Base-by-base conservation (phyloP, 345 rosid genomes). In the Cardamine occulta region DNA sequence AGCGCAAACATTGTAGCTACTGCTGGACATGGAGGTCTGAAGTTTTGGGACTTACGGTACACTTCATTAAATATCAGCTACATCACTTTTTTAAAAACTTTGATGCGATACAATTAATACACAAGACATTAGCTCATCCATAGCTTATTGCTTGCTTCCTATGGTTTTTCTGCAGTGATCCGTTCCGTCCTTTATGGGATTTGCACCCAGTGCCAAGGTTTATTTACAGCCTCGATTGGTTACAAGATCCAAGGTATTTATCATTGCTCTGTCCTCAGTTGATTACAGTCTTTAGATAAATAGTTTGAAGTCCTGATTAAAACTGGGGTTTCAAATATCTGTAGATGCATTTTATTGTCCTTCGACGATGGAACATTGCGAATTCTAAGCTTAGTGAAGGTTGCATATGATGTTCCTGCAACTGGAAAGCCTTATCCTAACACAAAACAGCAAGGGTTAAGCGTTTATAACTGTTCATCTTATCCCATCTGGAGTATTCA, bases 11-110 rank as follows among this genome's bases (percentile, higher is more conserved):
- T 92, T 32, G 74, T 95, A 78, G 79, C 85, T 44, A 95, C 90
- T 44, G 97, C 93, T 66, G 99, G 97, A 70, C 93, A 89, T 79
- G 88, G 85, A 77, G 92, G 89, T 65, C 77, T 89, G 19, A 95
- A 95, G 83, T 92, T 95, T 80, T 90, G 96, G 99, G 99, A 95
- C 80, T 68, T 90, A 68, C 91, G 92, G 97, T 95, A 80, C 65
- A 58, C 63, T 74, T 68, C 23, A 52, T 28, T 39, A 61, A 10
- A 31, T 34, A 72, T 70, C 66, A 40, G 31, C 39, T 70, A 18
- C 10, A 49, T 53, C 29, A n/a, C 19, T 21, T 39, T 44, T 39
- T 26, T 69, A 60, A 45, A 39, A 23, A 11, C 23, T 34, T 56
- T 29, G 21, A 64, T 34, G 44, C 29, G 47, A 58, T 45, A 8